These are phyloP conservation scores for Geosmithia putterillii DNA, from an alignment of 2,329 filamentous ascomycete genomes.

Conservation along the genomic window DNA sequence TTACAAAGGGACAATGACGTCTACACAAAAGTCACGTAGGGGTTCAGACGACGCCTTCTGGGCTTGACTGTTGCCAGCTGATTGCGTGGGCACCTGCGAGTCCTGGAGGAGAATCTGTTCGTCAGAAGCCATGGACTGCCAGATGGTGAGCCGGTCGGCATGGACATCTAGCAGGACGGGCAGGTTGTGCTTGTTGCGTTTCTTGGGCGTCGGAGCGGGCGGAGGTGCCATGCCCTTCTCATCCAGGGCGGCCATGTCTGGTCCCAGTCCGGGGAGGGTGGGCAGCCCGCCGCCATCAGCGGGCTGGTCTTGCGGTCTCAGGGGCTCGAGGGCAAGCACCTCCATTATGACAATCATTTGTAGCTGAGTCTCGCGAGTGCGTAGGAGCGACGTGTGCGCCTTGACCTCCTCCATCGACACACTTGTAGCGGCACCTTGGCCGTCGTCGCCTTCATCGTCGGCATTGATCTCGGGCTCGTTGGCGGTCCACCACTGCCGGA, in stretches of 20 bases:
- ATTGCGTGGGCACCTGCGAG: constrained; percentile 23
- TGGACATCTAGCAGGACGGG: constrained; percentile 57
- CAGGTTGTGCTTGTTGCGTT: constrained; percentile 50
- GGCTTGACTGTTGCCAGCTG: constrained; percentile 19
- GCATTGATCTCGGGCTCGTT: constrained; percentile 39
- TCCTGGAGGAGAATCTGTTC: constrained; percentile 38
- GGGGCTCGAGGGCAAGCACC: constrained; percentile 55
- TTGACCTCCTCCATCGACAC: constrained; percentile 41
- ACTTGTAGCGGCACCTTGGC: no score
- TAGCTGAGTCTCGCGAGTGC: constrained; percentile 65
- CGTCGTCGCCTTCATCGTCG: constrained; percentile 29
- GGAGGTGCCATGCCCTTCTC: constrained; percentile 12
- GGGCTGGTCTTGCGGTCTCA: constrained; percentile 25
- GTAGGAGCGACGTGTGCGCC: constrained; percentile 50
- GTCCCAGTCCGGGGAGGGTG: constrained; percentile 15
- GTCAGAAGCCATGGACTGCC: constrained; percentile 63
- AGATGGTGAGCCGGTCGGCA: constrained; percentile 69
- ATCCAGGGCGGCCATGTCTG: constrained; percentile 9
- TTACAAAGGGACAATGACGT: constrained; percentile 71
- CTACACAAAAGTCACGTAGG: constrained; percentile 64
- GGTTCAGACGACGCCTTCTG: constrained; percentile 42
- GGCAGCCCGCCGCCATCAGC: constrained; percentile 33
- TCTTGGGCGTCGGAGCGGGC: constrained; percentile 26
- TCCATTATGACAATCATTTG: constrained; percentile 74
- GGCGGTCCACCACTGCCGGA: constrained; percentile 59